Base-by-base conservation (phyloP, 228 moss, liverwort and hornwort species). In the Sphagnum magellanicum region DNA sequence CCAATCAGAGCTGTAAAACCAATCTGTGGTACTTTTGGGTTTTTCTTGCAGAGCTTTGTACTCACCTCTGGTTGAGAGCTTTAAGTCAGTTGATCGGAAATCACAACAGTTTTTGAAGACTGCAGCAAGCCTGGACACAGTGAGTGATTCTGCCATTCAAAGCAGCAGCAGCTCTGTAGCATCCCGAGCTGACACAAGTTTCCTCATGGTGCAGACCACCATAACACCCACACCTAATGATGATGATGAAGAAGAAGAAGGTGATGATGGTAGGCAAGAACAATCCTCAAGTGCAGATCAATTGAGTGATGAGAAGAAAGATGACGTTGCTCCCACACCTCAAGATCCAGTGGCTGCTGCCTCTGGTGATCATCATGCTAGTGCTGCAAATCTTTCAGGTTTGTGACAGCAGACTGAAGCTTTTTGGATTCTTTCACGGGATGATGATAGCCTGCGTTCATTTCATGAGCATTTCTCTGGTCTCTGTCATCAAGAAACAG, bases 41-140 rank as follows among this genome's bases (percentile, higher is more conserved):
- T 32, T 32, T 32, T 32, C 32, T 49, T 52, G 63, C 79, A 95
- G 92, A 70, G 87, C 77, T 10, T 64, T 87, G 16, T 88, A 89
- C 65, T 90, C 92, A 16, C 79, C 92, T 4, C 60, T 85, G 0
- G 90, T 90, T 14, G 94, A 90, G 64, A 67, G 72, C 66, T 81
- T 87, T 10, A 76, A 60, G 50, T 69, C 61, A 4, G 59, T 77
- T 8, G 70, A 70, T 16, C 52, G 13, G 4, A 64, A 72, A 50
- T 60, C 53, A 32, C 6, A 61, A 13, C 5, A 49, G 50, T 73
- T 51, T 63, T 48, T 16, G 51, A 52, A 67, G 59, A 71, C 32
- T 16, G 47, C 65, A 48, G 51, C 8, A 16, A 72, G 65, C 48
- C 4, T 4, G 57, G 63, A 69, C 4, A 17, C 0, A 17, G 17